Evolutionary conservation across 495 filamentous ascomycete species (phyloP), one percentile per base, ranked within the genome.

Genomic region (Tuber umbilicatum): DNA sequence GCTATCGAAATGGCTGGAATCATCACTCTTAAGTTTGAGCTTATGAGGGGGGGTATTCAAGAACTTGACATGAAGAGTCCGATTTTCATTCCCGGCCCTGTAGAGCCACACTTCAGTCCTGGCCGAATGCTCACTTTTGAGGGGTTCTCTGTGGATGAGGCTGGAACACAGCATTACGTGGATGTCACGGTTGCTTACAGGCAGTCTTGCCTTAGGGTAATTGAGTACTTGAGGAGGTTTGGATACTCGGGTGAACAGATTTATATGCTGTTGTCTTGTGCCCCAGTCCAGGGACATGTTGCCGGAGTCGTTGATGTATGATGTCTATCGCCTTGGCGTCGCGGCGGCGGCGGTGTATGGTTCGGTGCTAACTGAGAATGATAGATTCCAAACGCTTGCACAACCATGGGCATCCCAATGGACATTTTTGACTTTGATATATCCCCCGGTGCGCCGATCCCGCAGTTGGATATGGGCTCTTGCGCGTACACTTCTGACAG

Each of bases 361-460:
- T 55, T 55, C 69, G 4, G 17, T 37, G 64, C 70, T 76, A 35
- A 76, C 37, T 42, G 50, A 68, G 27, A 41, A 21, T 73, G 9
- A 31, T 70, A 84, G 80, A 84, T 85, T 73, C 89, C 88, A 1
- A 90, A 91, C 83, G 93, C 94, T 0, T 97, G 94, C 82, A 97
- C 93, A 40, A 97, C 94, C 5, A 84, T 97, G 73, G 92, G 93
- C 0, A 83, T 98, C 55, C 94, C 94, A 19, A 93, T 96, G 86
- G 94, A 98, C 85, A 97, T 98, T 71, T 97, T 97, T 79, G 93
- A 95, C 81, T 96, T 98, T 83, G 94, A 97, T 83, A 94, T 97
- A 76, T 88, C 89, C 72, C 93, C 94, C 0, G 88, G 88, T 2
- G 82, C 83, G 23, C 86, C 87, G 19, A 88, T 86, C 38, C 86